Conservation (phyloP, 768 basidiomycete species). For the Clitopilus passeckerianus region DNA sequence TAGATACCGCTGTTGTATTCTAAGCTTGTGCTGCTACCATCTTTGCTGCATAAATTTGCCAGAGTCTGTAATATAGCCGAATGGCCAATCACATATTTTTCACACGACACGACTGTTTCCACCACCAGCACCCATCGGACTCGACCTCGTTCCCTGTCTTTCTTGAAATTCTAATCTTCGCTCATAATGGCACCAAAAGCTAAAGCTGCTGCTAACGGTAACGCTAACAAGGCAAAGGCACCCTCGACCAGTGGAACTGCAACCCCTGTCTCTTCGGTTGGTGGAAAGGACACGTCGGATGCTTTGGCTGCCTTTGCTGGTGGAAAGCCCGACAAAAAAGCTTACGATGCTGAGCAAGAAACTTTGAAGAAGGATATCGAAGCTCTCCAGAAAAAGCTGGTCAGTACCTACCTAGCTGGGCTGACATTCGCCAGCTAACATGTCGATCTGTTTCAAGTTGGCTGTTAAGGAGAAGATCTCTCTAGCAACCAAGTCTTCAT, state of each 20-base stretch:
- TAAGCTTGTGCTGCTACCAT: constrained; percentile 21
- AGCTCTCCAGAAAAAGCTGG: constrained; percentile 71
- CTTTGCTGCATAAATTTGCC: constrained; percentile 9
- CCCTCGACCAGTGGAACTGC: constrained; percentile 42
- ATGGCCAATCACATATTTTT: constrained; percentile 2
- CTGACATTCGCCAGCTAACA: constrained; percentile 7
- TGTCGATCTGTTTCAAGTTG: constrained; percentile 34
- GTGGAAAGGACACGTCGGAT: constrained; percentile 41
- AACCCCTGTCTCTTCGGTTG: constrained; percentile 37
- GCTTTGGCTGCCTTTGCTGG: constrained; percentile 26
- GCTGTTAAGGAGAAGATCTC: constrained; percentile 74
- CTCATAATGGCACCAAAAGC: constrained; percentile 47
- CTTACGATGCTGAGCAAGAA: constrained; percentile 84
- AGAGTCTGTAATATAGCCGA: constrained; percentile 5
- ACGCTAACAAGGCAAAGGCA: constrained; percentile 35
- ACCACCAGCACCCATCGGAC: constrained; percentile 13
- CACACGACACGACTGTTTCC: constrained; percentile 17
- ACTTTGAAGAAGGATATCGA: constrained; percentile 83
- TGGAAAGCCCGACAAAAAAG: constrained; percentile 79
- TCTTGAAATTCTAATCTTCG: constrained; percentile 16
- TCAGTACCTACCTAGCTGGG: constrained; percentile 33
- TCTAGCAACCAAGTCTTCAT: constrained; percentile 50
- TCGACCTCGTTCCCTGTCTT: constrained; percentile 11
- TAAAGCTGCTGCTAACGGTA: constrained; percentile 42
- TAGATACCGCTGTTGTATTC: constrained; percentile 69